These are phyloP conservation scores for Effrenium voratum DNA, from an alignment of 73 alveolate genomes.

Conservation along the genomic window DNA sequence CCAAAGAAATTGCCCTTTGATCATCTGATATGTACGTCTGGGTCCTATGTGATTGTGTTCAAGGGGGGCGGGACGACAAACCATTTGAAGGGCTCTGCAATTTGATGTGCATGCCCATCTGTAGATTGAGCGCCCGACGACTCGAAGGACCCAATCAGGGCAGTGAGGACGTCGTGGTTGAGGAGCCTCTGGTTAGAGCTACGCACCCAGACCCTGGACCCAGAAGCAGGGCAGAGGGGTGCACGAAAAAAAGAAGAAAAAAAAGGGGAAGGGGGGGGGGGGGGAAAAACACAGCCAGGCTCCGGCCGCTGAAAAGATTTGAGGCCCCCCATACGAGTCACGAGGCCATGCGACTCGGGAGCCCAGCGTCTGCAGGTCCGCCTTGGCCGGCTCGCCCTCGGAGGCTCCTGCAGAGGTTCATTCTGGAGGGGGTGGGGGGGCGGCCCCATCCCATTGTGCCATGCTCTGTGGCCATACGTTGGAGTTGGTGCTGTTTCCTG, in stretches of 20 bases:
- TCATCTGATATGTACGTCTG: too few species aligned
- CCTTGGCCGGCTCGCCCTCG: background rate
- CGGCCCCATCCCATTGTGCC: too few species aligned
- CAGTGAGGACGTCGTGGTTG: conserved; percentile 64
- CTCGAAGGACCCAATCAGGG: conserved; percentile 74
- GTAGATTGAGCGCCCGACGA: conserved; percentile 48
- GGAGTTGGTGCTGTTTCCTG: too few species aligned
- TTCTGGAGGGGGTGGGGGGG: too few species aligned
- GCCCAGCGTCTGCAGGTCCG: conserved; percentile 23
- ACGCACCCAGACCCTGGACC: background rate
- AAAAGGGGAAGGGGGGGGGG: background rate
- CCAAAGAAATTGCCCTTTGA: too few species aligned
- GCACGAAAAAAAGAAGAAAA: background rate
- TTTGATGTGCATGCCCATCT: too few species aligned
- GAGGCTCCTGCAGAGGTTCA: background rate
- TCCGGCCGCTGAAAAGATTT: background rate
- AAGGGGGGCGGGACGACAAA: too few species aligned
- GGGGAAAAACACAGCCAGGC: too few species aligned
- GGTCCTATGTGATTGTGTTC: too few species aligned
- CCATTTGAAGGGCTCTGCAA: too few species aligned
- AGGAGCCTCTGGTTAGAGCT: conserved; percentile 6
- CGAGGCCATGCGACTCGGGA: background rate
- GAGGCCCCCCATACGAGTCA: background rate
- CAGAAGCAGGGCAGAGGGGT: background rate
- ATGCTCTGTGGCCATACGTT: too few species aligned